phyloP scores from a whole-genome alignment of 345 rosid genomes.

The Odontarrhena argentea region DNA sequence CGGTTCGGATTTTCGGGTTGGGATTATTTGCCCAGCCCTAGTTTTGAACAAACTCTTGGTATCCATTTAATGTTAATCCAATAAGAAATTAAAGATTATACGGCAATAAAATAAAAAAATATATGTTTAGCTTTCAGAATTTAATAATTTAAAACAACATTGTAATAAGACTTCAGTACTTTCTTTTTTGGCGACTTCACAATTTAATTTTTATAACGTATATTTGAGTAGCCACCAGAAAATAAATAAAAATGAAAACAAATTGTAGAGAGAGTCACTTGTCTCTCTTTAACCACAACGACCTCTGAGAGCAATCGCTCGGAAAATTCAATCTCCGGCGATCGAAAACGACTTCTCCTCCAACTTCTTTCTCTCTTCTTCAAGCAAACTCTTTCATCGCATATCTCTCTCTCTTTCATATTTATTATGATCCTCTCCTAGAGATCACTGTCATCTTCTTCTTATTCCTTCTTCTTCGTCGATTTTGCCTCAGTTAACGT shows the following conservation, averaged over 20 bases:
- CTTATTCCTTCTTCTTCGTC: background rate
- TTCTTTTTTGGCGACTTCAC: too few species aligned
- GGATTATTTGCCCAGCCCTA: too few species aligned
- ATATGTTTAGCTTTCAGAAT: too few species aligned
- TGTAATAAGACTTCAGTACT: too few species aligned
- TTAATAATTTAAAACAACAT: too few species aligned
- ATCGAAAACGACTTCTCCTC: constrained; percentile 66
- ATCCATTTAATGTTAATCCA: too few species aligned
- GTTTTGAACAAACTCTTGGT: too few species aligned
- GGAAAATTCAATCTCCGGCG: constrained; percentile 29
- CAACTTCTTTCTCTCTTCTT: constrained; percentile 54
- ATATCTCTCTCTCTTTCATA: constrained; percentile 32
- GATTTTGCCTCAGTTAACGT: background rate
- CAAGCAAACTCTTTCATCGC: constrained; percentile 54
- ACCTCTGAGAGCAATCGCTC: constrained; percentile 25
- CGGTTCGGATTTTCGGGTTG: too few species aligned
- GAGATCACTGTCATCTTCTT: constrained; percentile 32
- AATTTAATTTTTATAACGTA: too few species aligned
- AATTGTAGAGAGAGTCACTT: constrained; percentile 31
- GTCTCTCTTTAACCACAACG: constrained; percentile 28
- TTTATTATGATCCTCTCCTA: constrained; percentile 44
- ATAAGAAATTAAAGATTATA: too few species aligned
- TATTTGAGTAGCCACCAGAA: constrained; percentile 6
- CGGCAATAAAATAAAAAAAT: too few species aligned
- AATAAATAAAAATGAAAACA: too few species aligned